Evolutionary conservation across 2,329 filamentous ascomycete species (phyloP).

Genomic region (Fusarium marasasianum): DNA sequence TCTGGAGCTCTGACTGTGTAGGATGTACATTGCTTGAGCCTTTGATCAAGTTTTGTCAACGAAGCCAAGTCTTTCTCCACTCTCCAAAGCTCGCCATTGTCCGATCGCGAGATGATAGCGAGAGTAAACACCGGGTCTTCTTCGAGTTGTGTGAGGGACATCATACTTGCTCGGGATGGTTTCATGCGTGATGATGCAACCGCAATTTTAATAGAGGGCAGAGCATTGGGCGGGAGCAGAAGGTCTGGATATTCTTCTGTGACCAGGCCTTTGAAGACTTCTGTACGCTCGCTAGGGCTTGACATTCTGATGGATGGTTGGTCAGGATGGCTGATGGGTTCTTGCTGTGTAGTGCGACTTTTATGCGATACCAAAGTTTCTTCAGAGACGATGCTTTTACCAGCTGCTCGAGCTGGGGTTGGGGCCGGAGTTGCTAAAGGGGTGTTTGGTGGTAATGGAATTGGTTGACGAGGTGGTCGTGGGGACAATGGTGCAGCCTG

Average conservation of each 20-base stretch:
- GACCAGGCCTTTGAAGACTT: conserved; percentile 79
- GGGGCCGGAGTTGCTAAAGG: conserved; percentile 65
- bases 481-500: conserved; percentile 71
- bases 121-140: conserved; percentile 96
- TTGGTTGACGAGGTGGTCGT: conserved; percentile 76
- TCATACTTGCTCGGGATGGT: conserved; percentile 85
- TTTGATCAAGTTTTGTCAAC: conserved; percentile 81
- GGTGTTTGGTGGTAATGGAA: conserved; percentile 76
- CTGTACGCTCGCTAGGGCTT: conserved; percentile 55
- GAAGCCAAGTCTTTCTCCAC: conserved; percentile 91
- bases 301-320: conserved; percentile 42
- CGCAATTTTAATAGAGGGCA: conserved; percentile 84
- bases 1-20: conserved; percentile 85
- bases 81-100: conserved; percentile 85
- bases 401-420: conserved; percentile 50
- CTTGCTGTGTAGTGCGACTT: conserved; percentile 12
- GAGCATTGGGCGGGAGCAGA: conserved; percentile 84
- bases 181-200: conserved; percentile 96
- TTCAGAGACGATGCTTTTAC: conserved; percentile 11
- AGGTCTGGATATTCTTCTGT: conserved; percentile 89
- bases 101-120: conserved; percentile 81
- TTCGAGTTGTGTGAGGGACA: conserved; percentile 81
- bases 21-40: conserved; percentile 76
- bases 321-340: conserved; percentile 17
- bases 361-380: conserved; percentile 19